Conservation (phyloP, 2,329 filamentous ascomycete genomes). For the Penicillium sp. region DNA sequence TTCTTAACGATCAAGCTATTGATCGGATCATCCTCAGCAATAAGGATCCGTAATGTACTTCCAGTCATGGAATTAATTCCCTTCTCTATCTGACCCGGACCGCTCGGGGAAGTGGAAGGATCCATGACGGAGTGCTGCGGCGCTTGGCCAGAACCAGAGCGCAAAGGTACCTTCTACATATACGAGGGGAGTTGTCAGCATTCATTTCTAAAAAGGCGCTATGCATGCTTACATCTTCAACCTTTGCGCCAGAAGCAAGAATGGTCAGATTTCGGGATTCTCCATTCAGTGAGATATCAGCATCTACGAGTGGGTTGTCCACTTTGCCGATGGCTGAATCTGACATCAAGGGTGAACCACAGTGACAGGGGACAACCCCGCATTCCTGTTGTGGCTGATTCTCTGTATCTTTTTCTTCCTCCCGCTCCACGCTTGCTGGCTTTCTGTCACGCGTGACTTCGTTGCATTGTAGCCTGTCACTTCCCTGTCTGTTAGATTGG, state of each 20-base stretch:
- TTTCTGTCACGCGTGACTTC: background rate
- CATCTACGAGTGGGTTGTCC: constrained; percentile 3
- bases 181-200: background rate
- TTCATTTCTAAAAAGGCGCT: too few species aligned
- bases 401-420: background rate
- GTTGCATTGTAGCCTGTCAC: background rate
- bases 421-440: background rate
- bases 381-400: background rate
- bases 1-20: constrained; percentile 82
- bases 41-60: constrained; percentile 53
- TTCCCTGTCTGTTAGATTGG: background rate
- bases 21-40: constrained; percentile 86
- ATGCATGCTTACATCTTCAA: constrained; percentile 1
- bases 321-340: background rate
- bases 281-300: constrained; percentile 12
- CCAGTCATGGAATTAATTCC: background rate
- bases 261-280: constrained; percentile 14
- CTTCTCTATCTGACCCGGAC: background rate
- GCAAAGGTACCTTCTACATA: background rate
- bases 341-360: constrained; percentile 10
- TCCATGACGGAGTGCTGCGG: background rate
- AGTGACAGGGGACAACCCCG: constrained; percentile 10
- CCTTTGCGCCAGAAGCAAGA: background rate
- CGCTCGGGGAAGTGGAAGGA: background rate
- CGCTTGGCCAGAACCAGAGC: background rate